Base-by-base conservation (phyloP, 2,329 filamentous ascomycete species). In the Botrytis deweyae region DNA sequence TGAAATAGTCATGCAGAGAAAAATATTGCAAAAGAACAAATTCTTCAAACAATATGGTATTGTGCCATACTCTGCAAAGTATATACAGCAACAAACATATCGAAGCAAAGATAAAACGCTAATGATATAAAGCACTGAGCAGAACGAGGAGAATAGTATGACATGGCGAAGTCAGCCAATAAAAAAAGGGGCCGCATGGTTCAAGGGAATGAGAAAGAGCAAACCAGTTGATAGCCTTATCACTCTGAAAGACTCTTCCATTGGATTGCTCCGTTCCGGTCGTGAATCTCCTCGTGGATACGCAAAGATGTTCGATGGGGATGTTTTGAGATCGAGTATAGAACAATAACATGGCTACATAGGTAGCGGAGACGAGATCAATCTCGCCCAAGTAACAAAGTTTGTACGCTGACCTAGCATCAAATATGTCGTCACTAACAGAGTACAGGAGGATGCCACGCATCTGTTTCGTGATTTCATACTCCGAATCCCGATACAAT, bases 151-250 rank as follows among this genome's bases (percentile, higher is more conserved):
- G 25, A 62, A 70, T 5, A 46, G 40, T 29, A 70, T 62, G 40
- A 46, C 55, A 62, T 62, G 55, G 68, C n/a, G 22, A 65, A 10
- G 63, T 36, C 69, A 42, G n/a, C 40, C 44, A 52, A 40, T 58
- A 4, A 22, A 62, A 40, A 52, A 61, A 7, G 10, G 29, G 18
- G 33, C 33, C 9, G 22, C 40, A 7, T 72, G 71, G 63, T 42
- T 68, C 6, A 68, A 68, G 2, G 25, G 29, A 59, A 61, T 49
- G 22, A 67, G 25, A 16, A 36, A 36, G 16, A 59, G 62, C 38
- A 59, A 67, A 10, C 20, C n/a, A 29, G 29, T 59, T 14, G 29
- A 44, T 7, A 52, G 12, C 10, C 10, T 67, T 29, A 1, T 58
- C 46, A 58, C 61, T 36, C 18, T 52, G n/a, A 67, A 58, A 25